phyloP scores from a whole-genome alignment of 1,284 basidiomycete species.

The Ustilago tritici region DNA sequence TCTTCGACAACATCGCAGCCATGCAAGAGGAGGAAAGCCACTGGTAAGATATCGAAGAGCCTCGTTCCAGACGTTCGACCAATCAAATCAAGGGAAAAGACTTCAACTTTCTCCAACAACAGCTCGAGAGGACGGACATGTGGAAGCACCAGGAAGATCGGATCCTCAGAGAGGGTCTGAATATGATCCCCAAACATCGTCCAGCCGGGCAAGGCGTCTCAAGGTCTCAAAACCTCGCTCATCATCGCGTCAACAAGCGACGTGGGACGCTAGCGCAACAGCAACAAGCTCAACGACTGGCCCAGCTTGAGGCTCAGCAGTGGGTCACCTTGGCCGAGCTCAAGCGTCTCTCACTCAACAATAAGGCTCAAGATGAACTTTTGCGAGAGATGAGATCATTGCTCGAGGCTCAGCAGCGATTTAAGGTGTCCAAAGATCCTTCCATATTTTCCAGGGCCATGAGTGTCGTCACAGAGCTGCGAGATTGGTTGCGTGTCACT shows the following conservation, averaged over 20 bases:
- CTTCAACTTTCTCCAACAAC: neutral
- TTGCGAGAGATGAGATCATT: neutral
- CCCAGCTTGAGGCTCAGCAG: neutral
- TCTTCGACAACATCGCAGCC: neutral
- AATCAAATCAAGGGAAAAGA: neutral
- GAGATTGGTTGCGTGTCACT: neutral
- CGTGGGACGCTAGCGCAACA: neutral
- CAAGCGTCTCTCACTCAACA: neutral
- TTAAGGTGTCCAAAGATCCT: neutral
- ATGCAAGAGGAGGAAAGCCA: neutral
- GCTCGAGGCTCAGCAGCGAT: neutral
- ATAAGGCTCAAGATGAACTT: neutral
- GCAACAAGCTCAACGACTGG: neutral
- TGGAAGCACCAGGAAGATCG: neutral
- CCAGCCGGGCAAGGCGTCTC: neutral
- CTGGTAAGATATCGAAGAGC: neutral
- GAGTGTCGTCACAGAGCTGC: neutral
- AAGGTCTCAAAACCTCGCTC: neutral
- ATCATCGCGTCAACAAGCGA: neutral
- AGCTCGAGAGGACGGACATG: neutral
- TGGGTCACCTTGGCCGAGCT: neutral
- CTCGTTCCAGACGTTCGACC: neutral
- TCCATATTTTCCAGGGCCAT: neutral
- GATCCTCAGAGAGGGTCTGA: neutral
- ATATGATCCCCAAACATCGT: neutral